These are phyloP conservation scores for Didymosphaeria variabile DNA, from an alignment of 2,329 filamentous ascomycete species.

Conservation along the genomic window DNA sequence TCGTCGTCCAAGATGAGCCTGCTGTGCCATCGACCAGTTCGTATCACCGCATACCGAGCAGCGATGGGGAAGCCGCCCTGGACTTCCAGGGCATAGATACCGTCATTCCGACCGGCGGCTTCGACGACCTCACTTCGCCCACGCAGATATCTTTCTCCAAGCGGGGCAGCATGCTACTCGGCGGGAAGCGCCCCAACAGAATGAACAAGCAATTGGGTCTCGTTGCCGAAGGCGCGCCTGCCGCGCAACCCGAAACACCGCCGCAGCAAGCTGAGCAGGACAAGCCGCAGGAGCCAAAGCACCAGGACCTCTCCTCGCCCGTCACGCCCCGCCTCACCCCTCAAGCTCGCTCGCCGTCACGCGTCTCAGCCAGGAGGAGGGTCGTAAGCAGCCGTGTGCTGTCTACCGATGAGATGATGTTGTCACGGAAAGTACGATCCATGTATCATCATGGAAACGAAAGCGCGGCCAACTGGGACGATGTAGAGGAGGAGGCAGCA, in stretches of 20 bases:
- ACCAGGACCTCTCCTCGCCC: constrained; percentile 30
- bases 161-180: constrained; percentile 67
- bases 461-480: constrained; percentile 57
- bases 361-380: constrained; percentile 45
- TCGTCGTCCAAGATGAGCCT: constrained; percentile 55
- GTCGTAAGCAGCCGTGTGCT: constrained; percentile 59
- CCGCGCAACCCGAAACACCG: constrained; percentile 23
- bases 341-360: constrained; percentile 43
- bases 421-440: constrained; percentile 68
- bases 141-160: constrained; percentile 67
- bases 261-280: constrained; percentile 22
- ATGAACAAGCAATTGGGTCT: constrained; percentile 42
- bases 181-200: constrained; percentile 59
- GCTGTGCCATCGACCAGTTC: constrained; percentile 26
- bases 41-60: constrained; percentile 13
- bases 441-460: constrained; percentile 72
- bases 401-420: constrained; percentile 70
- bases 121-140: constrained; percentile 62
- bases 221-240: constrained; percentile 30
- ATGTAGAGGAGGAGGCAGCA: constrained; percentile 30
- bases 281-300: constrained; percentile 21
- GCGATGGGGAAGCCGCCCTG: constrained; percentile 10
- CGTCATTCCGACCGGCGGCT: constrained; percentile 63
- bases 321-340: constrained; percentile 38
- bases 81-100: constrained; percentile 61